Conservation (phyloP, 2,329 filamentous ascomycete species). For the Coniochaeta sp. region DNA sequence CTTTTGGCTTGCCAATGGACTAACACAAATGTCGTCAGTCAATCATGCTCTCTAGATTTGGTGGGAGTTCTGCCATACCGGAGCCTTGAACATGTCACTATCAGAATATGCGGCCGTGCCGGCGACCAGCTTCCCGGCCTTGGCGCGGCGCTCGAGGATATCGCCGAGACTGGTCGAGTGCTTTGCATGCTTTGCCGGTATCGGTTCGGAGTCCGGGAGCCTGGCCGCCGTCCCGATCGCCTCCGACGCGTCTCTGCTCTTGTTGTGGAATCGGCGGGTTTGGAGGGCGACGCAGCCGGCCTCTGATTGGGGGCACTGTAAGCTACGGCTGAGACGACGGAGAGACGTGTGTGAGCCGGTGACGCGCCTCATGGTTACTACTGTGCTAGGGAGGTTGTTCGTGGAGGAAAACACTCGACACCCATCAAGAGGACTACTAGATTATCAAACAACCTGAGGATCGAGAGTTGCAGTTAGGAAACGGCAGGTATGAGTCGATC, state of each 20-base stretch:
- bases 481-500: neutral
- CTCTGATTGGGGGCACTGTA: neutral
- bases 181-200: slow-evolving; percentile 5
- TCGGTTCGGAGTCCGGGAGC: slow-evolving; percentile 15
- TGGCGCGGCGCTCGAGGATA: slow-evolving; percentile 60
- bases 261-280: neutral
- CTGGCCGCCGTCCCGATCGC: slow-evolving; percentile 7
- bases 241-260: neutral
- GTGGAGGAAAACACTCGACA: neutral
- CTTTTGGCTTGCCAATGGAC: slow-evolving; percentile 57
- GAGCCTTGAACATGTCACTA: slow-evolving; percentile 77
- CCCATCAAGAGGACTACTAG: neutral
- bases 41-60: slow-evolving; percentile 2
- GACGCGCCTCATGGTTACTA: neutral
- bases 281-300: neutral
- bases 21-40: slow-evolving; percentile 13
- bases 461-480: neutral
- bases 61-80: slow-evolving; percentile 37
- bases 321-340: neutral
- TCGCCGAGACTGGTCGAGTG: slow-evolving; percentile 52
- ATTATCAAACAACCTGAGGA: neutral
- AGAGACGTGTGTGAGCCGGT: neutral
- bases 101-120: slow-evolving; percentile 70
- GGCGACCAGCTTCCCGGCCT: slow-evolving; percentile 64
- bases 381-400: too few relatives aligned